A percentile compares a stretch with the other conserved stretches of the same genome.
Conservation (phyloP, 495 filamentous ascomycete species). For the Lepraria neglecta region DNA sequence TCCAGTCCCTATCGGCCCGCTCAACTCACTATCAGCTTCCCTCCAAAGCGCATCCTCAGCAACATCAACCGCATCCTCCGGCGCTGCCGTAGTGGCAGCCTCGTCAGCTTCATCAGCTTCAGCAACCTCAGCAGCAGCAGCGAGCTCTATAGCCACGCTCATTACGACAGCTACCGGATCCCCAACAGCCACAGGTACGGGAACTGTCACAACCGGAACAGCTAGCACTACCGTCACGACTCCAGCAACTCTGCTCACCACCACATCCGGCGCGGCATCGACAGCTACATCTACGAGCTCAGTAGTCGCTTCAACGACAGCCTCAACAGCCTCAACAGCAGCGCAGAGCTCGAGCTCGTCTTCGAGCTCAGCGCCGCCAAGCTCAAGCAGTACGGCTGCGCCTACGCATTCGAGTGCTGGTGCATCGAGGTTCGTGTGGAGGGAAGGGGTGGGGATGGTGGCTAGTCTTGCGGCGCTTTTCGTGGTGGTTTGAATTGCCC, state of each 20-base stretch:
- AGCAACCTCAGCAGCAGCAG: background rate
- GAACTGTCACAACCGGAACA: background rate
- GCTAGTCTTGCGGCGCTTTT: constrained; percentile 1
- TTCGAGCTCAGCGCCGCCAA: constrained; percentile 7
- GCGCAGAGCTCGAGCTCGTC: too few relatives aligned
- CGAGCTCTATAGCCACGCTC: background rate
- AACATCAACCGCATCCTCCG: constrained; percentile 14
- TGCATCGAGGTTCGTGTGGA: background rate
- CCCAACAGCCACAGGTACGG: background rate
- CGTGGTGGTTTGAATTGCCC: constrained; percentile 2
- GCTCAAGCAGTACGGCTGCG: constrained; percentile 21
- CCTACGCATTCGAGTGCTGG: constrained; percentile 11
- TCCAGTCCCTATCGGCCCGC: constrained; percentile 12
- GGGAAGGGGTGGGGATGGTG: background rate
- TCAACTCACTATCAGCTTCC: constrained; percentile 11
- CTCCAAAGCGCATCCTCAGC: constrained; percentile 17
- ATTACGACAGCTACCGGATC: background rate
- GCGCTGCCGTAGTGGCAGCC: background rate
- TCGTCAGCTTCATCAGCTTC: constrained; percentile 2
- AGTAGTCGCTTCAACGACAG: constrained; percentile 13
- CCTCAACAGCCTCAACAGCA: constrained; percentile 7
- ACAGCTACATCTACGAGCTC: background rate
- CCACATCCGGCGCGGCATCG: background rate
- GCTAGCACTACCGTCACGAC: background rate
- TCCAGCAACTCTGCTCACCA: background rate